These are phyloP conservation scores for Pilaira anomala DNA, from an alignment of 192 early-diverging fungal species.

Conservation along the genomic window DNA sequence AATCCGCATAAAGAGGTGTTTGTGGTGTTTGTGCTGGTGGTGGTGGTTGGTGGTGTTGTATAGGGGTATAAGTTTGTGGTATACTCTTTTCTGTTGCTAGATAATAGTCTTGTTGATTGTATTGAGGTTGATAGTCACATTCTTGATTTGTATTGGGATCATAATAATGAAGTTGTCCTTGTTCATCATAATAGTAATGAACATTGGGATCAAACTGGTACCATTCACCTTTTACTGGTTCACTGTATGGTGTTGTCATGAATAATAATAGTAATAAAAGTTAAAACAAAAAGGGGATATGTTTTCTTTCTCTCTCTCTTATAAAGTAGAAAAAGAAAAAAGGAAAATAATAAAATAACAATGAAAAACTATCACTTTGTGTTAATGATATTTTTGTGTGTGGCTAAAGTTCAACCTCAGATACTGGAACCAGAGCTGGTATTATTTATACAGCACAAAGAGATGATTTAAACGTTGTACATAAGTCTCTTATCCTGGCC, in stretches of 20 bases:
- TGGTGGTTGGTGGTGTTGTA: neutral
- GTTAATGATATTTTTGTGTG: too few species aligned
- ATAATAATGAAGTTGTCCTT: constrained; percentile 31
- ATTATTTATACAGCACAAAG: too few species aligned
- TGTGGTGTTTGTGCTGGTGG: neutral
- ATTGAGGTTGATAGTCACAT: constrained; percentile 19
- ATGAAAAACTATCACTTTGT: too few species aligned
- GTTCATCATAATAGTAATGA: constrained; percentile 35
- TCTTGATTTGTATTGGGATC: constrained; percentile 33
- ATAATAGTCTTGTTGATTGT: constrained; percentile 10
- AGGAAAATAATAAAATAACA: too few species aligned
- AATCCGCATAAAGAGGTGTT: neutral
- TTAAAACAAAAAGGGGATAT: neutral
- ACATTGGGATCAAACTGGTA: constrained; percentile 32
- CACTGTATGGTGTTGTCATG: constrained; percentile 12
- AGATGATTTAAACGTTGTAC: too few species aligned
- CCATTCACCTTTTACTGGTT: constrained; percentile 18
- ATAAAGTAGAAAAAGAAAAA: too few species aligned
- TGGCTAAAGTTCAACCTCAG: too few species aligned
- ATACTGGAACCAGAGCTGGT: too few species aligned
- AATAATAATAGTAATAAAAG: neutral
- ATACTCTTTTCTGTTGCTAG: neutral
- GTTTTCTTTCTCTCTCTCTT: too few species aligned
- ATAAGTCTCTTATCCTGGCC: too few species aligned
- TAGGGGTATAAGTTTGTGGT: neutral